Percentiles rank a stretch among this genome's conserved stretches.
phyloP scores from a whole-genome alignment of 1,139 yeast genomes.

The Kazachstania sp. region DNA sequence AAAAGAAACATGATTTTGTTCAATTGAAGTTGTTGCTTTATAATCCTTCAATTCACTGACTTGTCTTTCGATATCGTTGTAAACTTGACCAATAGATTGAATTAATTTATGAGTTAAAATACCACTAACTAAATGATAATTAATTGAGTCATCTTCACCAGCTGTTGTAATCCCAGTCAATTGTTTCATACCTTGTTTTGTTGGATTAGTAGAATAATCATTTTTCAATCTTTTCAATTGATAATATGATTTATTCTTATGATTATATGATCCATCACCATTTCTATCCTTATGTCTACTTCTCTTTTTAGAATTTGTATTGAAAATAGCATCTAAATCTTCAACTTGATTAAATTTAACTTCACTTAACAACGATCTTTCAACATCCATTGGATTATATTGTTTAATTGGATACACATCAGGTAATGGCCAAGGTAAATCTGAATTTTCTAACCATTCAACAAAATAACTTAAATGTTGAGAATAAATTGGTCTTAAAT shows the following conservation, averaged over 20 bases:
- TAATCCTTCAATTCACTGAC: conserved; percentile 28
- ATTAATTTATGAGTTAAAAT: conserved; percentile 44
- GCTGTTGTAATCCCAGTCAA: conserved; percentile 48
- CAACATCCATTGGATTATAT: conserved; percentile 66
- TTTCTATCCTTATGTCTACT: conserved; percentile 10
- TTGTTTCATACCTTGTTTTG: conserved; percentile 48
- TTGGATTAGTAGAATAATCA: conserved; percentile 60
- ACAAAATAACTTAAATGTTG: conserved; percentile 56
- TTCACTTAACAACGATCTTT: conserved; percentile 67
- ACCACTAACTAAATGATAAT: conserved; percentile 30
- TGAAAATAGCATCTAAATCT: conserved; percentile 24
- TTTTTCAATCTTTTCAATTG: conserved; percentile 57
- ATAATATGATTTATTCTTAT: conserved; percentile 37
- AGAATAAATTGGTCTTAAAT: conserved; percentile 63
- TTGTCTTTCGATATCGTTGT: conserved; percentile 24
- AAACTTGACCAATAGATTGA: conserved; percentile 34
- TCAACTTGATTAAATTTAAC: conserved; percentile 46
- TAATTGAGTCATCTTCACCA: conserved; percentile 8
- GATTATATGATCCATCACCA: conserved; percentile 4
- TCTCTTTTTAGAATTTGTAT: conserved; percentile 19
- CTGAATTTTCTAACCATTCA: conserved; percentile 45
- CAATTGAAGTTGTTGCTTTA: conserved; percentile 15
- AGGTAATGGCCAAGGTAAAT: conserved; percentile 68
- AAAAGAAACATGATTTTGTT: conserved; percentile 21
- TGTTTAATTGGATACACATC: conserved; percentile 56